Conservation (phyloP, 2,329 filamentous ascomycete species). For the Verticillium alfalfae region DNA sequence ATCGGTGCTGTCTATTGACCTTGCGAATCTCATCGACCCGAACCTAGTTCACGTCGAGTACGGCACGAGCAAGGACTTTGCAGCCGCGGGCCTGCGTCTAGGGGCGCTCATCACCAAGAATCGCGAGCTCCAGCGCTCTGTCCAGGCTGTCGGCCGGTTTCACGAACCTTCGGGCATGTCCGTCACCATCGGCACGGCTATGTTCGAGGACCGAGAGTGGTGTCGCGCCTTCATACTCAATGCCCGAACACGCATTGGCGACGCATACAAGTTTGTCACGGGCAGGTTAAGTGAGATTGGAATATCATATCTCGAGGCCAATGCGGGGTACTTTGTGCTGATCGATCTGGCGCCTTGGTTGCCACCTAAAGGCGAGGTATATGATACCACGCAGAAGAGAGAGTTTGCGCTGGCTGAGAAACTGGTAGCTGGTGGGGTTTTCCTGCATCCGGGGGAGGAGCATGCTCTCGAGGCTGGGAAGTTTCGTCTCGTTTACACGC, state of each 20-base stretch:
- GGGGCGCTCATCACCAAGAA: slow-evolving; percentile 39
- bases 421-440: slow-evolving; percentile 40
- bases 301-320: slow-evolving; percentile 41
- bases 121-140: slow-evolving; percentile 21
- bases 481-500: slow-evolving; percentile 49
- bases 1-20: slow-evolving; percentile 41
- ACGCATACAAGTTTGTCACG: slow-evolving; percentile 32
- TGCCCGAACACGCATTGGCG: slow-evolving; percentile 31
- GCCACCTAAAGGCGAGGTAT: slow-evolving; percentile 12
- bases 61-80: slow-evolving; percentile 44
- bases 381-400: slow-evolving; percentile 21
- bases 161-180: slow-evolving; percentile 39
- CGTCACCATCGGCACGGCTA: slow-evolving; percentile 32
- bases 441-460: slow-evolving; percentile 41
- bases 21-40: slow-evolving; percentile 35
- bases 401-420: slow-evolving; percentile 38
- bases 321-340: slow-evolving; percentile 54
- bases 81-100: slow-evolving; percentile 44
- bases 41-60: slow-evolving; percentile 44
- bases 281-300: slow-evolving; percentile 28
- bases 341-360: slow-evolving; percentile 42
- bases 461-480: slow-evolving; percentile 40
- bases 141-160: slow-evolving; percentile 36
- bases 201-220: slow-evolving; percentile 41
- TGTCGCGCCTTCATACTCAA: slow-evolving; percentile 34